phyloP scores from a whole-genome alignment of 495 filamentous ascomycete genomes.

The Acidiella bohemica region DNA sequence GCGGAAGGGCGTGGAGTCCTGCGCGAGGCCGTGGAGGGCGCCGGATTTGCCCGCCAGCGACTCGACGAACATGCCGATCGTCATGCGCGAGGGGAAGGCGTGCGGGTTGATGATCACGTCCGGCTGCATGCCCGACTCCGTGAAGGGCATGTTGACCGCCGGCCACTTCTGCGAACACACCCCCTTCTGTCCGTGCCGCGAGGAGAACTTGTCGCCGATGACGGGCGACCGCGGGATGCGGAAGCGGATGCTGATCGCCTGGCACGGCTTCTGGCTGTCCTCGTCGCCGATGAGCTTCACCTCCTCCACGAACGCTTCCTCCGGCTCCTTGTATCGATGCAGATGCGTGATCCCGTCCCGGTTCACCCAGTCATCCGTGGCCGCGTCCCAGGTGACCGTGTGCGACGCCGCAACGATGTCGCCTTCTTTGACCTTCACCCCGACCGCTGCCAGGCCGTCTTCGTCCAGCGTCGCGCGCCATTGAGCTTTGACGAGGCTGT shows the following conservation, averaged over 20 bases:
- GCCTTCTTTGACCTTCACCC: constrained; percentile 59
- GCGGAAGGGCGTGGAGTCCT: constrained; percentile 87
- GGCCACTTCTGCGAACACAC: constrained; percentile 97
- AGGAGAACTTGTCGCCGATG: constrained; percentile 98
- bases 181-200: constrained; percentile 95
- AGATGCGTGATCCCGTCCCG: constrained; percentile 66
- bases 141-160: constrained; percentile 87
- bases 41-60: constrained; percentile 91
- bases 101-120: constrained; percentile 99
- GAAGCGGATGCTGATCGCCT: constrained; percentile 79
- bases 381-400: constrained; percentile 58
- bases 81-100: constrained; percentile 99
- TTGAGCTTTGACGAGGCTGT: constrained; percentile 47
- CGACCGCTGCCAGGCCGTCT: constrained; percentile 74
- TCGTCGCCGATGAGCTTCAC: constrained; percentile 78
- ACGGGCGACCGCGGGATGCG: constrained; percentile 80
- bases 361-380: constrained; percentile 47
- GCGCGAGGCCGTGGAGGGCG: constrained; percentile 81
- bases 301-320: constrained; percentile 80
- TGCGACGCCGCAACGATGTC: constrained; percentile 80
- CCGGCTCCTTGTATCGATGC: constrained; percentile 81
- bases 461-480: constrained; percentile 59
- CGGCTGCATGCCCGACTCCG: constrained; percentile 89
- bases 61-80: constrained; percentile 98
- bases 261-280: constrained; percentile 60